These are phyloP conservation scores for Schizochytrium sp. DNA, from an alignment of 108 stramenopile species.

Conservation along the genomic window DNA sequence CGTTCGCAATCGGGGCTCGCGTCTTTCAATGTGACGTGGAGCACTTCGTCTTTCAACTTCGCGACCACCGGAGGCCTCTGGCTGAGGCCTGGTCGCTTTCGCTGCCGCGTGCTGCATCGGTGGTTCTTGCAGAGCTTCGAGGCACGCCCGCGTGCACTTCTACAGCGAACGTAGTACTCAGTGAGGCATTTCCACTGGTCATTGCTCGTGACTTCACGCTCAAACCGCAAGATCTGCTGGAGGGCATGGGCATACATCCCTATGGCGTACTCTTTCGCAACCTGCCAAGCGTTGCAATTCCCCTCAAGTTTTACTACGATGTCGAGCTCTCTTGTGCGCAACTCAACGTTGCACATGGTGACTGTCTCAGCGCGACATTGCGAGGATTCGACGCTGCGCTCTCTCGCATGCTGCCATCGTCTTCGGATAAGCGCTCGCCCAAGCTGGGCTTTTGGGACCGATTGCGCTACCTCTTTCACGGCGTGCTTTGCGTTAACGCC, in stretches of 20 bases:
- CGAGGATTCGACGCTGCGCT: not conserved
- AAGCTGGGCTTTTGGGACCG: not conserved
- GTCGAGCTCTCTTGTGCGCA: not conserved
- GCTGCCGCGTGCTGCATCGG: not conserved
- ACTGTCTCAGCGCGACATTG: not conserved
- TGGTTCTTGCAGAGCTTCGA: not conserved
- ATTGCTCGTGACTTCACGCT: not conserved
- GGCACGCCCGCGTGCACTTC: not conserved
- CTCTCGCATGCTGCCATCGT: not conserved
- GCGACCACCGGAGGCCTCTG: not conserved
- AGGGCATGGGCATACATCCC: not conserved
- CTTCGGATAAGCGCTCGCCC: constrained; percentile 5
- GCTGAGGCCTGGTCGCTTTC: constrained; percentile 11
- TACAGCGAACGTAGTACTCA: not conserved
- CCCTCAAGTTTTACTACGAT: not conserved
- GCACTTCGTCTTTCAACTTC: not conserved
- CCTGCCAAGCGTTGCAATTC: not conserved
- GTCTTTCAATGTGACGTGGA: not conserved
- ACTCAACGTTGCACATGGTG: constrained; percentile 1
- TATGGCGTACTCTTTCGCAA: not conserved
- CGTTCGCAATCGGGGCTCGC: not conserved
- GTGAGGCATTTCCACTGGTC: not conserved
- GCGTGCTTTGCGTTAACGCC: not conserved
- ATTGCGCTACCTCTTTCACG: constrained; percentile 5
- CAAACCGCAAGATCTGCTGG: not conserved